Evolutionary conservation across 1,284 basidiomycete species (phyloP), one percentile per base, ranked within the genome.

Genomic region (Volvariella surrecta): DNA sequence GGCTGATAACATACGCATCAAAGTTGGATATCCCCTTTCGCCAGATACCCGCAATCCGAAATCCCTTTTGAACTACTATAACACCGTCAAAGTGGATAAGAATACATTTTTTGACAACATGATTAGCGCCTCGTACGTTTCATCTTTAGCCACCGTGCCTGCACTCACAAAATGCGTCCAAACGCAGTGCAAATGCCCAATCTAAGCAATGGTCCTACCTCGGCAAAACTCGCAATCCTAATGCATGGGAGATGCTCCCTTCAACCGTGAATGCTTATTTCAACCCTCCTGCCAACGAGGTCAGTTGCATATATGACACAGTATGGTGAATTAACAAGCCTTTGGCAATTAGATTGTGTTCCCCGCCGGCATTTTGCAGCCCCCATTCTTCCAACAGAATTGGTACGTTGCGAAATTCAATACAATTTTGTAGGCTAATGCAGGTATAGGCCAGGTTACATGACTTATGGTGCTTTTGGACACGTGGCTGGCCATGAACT

Each of bases 281-380:
- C 62, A 83, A 83, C 49, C 87, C 88, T 8, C 79, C 82, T 10
- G 75, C 78, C 1, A 91, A 91, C 49, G 83, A 88, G 66, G 83
- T 85, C 46, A 28, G 55, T 45, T 17, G 11, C 34, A 7, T 35
- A 8, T 19, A n/a, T 4, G 6, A 7, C 7, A 35, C 18, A 6
- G 34, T 6, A 35, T 35, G 18, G 8, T n/a, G n/a, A 35, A 6
- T 6, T 8, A 6, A 42, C 20, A 44, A 35, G 16, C n/a, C 10
- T 54, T 28, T 28, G 18, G n/a, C 50, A 30, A 51, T 44, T 65
- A 95, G 82, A 95, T 97, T 46, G 90, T 94, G 13, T 97, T 99
- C 71, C 94, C 95, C 3, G 95, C 95, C 11, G 95, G 95, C 32
- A 94, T 98, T 56, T 66, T 98, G 34, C 90, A 87, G 54, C 82